Base-by-base conservation (phyloP, 139 green algal genomes). In the Closterium sp. region DNA sequence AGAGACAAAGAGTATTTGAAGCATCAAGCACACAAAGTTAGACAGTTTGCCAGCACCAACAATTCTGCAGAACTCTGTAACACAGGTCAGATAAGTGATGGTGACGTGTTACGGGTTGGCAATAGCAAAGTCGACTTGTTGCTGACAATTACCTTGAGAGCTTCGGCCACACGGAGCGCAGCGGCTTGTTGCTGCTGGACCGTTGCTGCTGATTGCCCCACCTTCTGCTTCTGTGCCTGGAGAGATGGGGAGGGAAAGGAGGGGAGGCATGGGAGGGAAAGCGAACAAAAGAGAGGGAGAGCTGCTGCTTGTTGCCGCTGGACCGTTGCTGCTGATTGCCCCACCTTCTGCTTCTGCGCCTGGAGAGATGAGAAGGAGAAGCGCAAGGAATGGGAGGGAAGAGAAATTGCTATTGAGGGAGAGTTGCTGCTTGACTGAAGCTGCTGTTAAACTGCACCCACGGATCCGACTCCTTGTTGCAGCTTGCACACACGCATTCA, bases 71-170 rank as follows among this genome's bases (percentile, higher is more conserved):
- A n/a, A n/a, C n/a, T n/a, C n/a, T n/a, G n/a, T n/a, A n/a, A n/a
- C n/a, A n/a, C n/a, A n/a, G n/a, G n/a, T n/a, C n/a, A n/a, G n/a
- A n/a, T n/a, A n/a, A n/a, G n/a, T n/a, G n/a, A n/a, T n/a, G n/a
- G n/a, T n/a, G n/a, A n/a, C n/a, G n/a, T n/a, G n/a, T n/a, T n/a
- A n/a, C n/a, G n/a, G n/a, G n/a, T n/a, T n/a, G n/a, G n/a, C n/a
- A n/a, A n/a, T n/a, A n/a, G n/a, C n/a, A n/a, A n/a, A n/a, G n/a
- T n/a, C n/a, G n/a, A n/a, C n/a, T n/a, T n/a, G n/a, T n/a, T n/a
- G n/a, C n/a, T n/a, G n/a, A 28, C n/a, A 70, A 90, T 90, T 73
- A 90, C 42, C 42, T 90, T 79, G n/a, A 90, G n/a, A 38, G 87
- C 42, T 50, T 90, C 45, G n/a, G 87, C 87, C 38, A 73, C 87